Conservation (phyloP, 2,329 filamentous ascomycete genomes). For the Ophiostoma perfectum region DNA sequence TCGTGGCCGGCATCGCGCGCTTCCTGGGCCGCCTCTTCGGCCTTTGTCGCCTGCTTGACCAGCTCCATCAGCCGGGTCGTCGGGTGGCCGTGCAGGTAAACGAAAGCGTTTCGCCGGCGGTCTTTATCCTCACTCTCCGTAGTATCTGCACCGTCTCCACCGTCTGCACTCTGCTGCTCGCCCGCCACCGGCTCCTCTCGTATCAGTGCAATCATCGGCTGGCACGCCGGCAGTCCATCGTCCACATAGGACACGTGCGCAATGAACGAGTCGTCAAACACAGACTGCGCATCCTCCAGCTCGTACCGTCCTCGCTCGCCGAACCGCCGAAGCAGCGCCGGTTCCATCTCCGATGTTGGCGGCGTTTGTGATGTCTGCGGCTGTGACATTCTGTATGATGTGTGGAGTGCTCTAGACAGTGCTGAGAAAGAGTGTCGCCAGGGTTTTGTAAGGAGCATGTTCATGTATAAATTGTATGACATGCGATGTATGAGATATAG, state of each 20-base stretch:
- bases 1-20: neutral
- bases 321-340: slow-evolving; percentile 24
- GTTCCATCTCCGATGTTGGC: slow-evolving; percentile 16
- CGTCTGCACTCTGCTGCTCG: neutral
- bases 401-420: no score
- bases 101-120: slow-evolving; percentile 4
- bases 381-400: neutral
- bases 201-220: slow-evolving; percentile 26
- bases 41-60: slow-evolving; percentile 22
- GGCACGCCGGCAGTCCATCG: slow-evolving; percentile 24
- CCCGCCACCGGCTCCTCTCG: slow-evolving; percentile 15
- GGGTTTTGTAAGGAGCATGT: no score
- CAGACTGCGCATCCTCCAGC: slow-evolving; percentile 20
- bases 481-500: no score
- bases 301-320: slow-evolving; percentile 24
- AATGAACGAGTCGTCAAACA: slow-evolving; percentile 26
- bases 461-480: no score
- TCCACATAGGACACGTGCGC: slow-evolving; percentile 25
- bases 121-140: no score
- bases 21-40: neutral
- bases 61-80: slow-evolving; percentile 26
- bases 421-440: no score
- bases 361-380: neutral
- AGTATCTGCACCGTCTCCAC: neutral
- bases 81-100: slow-evolving; percentile 26